Evolutionary conservation across 805 yeast genomes (phyloP).

Genomic region (Ogataea henricii): DNA sequence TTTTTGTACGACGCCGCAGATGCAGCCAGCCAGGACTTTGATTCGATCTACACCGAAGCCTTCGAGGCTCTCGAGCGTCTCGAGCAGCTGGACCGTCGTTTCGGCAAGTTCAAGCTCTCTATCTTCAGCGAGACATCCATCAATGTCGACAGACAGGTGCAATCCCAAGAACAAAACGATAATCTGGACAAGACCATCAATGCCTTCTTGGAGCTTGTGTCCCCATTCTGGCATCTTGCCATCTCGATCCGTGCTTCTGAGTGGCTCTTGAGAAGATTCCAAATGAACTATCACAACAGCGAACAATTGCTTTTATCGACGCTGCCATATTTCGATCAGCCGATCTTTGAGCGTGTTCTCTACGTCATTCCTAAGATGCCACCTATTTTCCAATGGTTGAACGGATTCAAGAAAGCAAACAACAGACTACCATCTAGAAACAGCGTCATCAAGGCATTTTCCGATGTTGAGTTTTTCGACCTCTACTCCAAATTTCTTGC

Average conservation of each 20-base stretch:
- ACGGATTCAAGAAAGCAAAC: conserved; percentile 58
- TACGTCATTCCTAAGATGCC: conserved; percentile 75
- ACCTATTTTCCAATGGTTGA: conserved; percentile 72
- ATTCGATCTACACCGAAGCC: conserved; percentile 70
- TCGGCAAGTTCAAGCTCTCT: conserved; percentile 65
- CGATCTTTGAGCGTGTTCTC: conserved; percentile 73
- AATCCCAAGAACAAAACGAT: conserved; percentile 72
- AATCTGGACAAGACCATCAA: conserved; percentile 74
- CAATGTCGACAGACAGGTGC: conserved; percentile 78
- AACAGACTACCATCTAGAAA: conserved; percentile 63
- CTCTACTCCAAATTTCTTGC: conserved; percentile 61
- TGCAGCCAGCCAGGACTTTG: conserved; percentile 95
- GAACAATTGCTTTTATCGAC: conserved; percentile 71
- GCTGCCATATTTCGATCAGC: conserved; percentile 76
- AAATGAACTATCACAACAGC: conserved; percentile 77
- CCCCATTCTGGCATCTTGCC: conserved; percentile 74
- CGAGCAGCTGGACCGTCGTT: conserved; percentile 70
- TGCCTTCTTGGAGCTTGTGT: conserved; percentile 69
- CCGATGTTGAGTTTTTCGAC: conserved; percentile 67
- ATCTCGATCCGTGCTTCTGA: conserved; percentile 84
- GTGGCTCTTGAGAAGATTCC: conserved; percentile 92
- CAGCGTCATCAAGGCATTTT: conserved; percentile 72
- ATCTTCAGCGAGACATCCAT: conserved; percentile 84
- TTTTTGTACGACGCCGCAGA: conserved; percentile 80
- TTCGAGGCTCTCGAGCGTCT: conserved; percentile 76